These are phyloP conservation scores for Fraxinus paxiana DNA, from an alignment of 305 asterid species.

Conservation along the genomic window DNA sequence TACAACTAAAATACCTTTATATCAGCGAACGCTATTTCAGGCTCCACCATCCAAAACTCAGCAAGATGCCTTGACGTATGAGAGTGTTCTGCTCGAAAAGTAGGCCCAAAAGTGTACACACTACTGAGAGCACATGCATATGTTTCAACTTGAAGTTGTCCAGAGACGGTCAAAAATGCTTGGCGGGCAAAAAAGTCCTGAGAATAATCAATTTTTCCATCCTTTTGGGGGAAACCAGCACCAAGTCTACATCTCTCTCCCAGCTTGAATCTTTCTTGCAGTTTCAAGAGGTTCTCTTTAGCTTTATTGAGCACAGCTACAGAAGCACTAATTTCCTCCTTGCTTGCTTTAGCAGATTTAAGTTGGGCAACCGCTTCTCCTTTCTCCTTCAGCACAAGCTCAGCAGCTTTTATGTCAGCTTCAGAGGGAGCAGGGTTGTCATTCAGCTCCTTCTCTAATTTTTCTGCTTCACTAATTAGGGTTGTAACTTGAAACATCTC, in stretches of 20 bases:
- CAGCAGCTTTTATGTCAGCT: conserved; percentile 52
- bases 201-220: conserved; percentile 78
- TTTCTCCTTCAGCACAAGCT: conserved; percentile 61
- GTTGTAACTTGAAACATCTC: conserved; percentile 99
- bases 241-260: conserved; percentile 54
- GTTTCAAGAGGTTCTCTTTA: conserved; percentile 57
- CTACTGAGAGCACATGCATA: conserved; percentile 86
- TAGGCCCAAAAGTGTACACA: conserved; percentile 94
- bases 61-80: conserved; percentile 92
- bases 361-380: conserved; percentile 68
- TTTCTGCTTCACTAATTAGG: conserved; percentile 63
- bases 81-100: conserved; percentile 88
- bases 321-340: conserved; percentile 53
- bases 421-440: conserved; percentile 70
- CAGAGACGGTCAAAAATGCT: conserved; percentile 92
- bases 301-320: conserved; percentile 70
- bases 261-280: conserved; percentile 54
- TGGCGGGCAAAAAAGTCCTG: conserved; percentile 82
- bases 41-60: conserved; percentile 99
- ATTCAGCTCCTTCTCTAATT: conserved; percentile 68
- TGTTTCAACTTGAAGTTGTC: conserved; percentile 94
- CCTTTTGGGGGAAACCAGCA: conserved; percentile 72
- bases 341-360: conserved; percentile 66
- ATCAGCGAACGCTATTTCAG: conserved; percentile 94
- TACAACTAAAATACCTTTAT: conserved; percentile 44